A percentile compares a stretch with the other conserved stretches of the same genome.
Conservation (phyloP, 345 rosid genomes). For the Dovyalis caffra region DNA sequence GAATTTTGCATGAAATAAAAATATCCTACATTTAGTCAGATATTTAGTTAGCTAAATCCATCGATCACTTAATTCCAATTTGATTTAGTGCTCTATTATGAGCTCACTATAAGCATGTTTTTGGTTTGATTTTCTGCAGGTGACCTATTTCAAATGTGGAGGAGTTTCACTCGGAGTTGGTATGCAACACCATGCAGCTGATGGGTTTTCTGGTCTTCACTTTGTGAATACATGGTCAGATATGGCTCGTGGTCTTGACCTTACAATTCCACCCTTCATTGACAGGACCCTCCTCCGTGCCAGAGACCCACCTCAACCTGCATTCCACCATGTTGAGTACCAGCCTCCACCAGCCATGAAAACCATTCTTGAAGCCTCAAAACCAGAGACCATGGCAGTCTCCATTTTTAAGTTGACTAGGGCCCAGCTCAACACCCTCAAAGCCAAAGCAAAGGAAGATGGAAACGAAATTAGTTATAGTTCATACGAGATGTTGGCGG, state of each 20-base stretch:
- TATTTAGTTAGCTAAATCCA: not conserved
- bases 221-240: constrained; percentile 94
- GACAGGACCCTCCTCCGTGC: constrained; percentile 82
- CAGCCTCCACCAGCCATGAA: constrained; percentile 78
- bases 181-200: constrained; percentile 94
- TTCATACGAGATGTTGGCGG: constrained; percentile 89
- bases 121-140: constrained; percentile 35
- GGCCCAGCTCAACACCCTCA: constrained; percentile 67
- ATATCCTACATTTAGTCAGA: not conserved
- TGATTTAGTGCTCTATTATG: not conserved
- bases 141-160: constrained; percentile 87
- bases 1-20: not conserved
- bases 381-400: constrained; percentile 46
- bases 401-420: constrained; percentile 69
- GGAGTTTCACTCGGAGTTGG: constrained; percentile 98
- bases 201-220: constrained; percentile 94
- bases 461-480: constrained; percentile 71
- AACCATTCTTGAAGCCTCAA: not conserved
- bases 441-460: constrained; percentile 73
- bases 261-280: constrained; percentile 69
- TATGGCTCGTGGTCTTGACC: constrained; percentile 85
- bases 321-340: constrained; percentile 73
- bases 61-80: not conserved
- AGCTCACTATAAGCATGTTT: not conserved
- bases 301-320: constrained; percentile 80